A percentile compares a stretch with the other conserved stretches of the same genome.
Conservation (phyloP, 2,329 filamentous ascomycete genomes). For the Triangularia verruculosa region DNA sequence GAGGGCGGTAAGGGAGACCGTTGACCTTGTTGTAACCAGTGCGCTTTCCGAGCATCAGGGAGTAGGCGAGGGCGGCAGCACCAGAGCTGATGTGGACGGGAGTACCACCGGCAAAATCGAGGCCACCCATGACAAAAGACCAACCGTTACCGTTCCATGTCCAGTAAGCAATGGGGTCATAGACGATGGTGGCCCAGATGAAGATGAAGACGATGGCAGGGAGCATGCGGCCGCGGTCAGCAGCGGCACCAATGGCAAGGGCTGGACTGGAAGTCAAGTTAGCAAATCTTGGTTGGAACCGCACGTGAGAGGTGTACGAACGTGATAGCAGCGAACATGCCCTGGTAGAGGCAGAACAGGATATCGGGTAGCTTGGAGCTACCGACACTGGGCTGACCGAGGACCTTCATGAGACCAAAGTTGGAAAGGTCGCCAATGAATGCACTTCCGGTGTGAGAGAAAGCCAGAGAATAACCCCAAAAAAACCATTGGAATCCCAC, state of each 20-base stretch:
- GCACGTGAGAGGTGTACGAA: conserved; percentile 44
- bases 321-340: conserved; percentile 89
- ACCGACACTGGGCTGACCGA: conserved; percentile 73
- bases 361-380: conserved; percentile 72
- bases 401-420: conserved; percentile 75
- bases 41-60: conserved; percentile 69
- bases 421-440: conserved; percentile 80
- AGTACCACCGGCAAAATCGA: conserved; percentile 73
- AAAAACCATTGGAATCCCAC: conserved; percentile 94
- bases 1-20: conserved; percentile 64
- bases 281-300: not conserved
- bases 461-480: conserved; percentile 86
- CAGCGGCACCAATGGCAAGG: conserved; percentile 58
- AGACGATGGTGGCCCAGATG: conserved; percentile 68
- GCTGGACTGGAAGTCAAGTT: conserved; percentile 42
- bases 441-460: conserved; percentile 67
- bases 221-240: conserved; percentile 60
- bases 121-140: conserved; percentile 64
- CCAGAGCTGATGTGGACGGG: conserved; percentile 74
- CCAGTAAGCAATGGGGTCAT: conserved; percentile 73
- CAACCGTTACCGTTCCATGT: conserved; percentile 75
- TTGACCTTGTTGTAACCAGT: conserved; percentile 59
- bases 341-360: conserved; percentile 80
- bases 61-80: conserved; percentile 69
- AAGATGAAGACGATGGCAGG: conserved; percentile 66